phyloP scores from a whole-genome alignment of 192 early-diverging fungal genomes.

The Coemansia sp. region DNA sequence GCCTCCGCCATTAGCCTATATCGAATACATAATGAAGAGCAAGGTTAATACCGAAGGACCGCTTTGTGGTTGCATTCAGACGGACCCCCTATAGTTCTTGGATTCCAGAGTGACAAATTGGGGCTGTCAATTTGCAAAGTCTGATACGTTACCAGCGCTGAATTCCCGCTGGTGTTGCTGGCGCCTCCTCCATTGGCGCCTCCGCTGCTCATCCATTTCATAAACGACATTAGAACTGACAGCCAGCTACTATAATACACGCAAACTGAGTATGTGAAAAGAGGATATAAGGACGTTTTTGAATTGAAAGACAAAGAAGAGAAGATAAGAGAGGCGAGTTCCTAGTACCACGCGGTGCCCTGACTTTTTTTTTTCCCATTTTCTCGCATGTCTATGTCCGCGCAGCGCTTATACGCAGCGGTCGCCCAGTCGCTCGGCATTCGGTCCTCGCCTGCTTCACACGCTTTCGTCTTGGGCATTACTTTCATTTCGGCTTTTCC shows the following conservation, averaged over 20 bases:
- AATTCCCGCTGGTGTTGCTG: conserved; percentile 25
- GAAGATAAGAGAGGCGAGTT: not conserved
- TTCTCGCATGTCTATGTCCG: no score
- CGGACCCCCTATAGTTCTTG: not conserved
- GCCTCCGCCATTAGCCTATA: conserved; percentile 30
- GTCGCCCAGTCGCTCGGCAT: not conserved
- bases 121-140: not conserved
- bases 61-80: not conserved
- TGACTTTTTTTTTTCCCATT: no score
- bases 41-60: not conserved
- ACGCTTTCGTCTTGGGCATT: not conserved
- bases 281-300: not conserved
- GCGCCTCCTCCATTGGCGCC: conserved; percentile 17
- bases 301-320: not conserved
- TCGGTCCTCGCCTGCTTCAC: conserved; percentile 1
- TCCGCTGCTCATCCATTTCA: conserved; percentile 68
- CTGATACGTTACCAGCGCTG: conserved; percentile 12
- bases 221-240: conserved; percentile 59
- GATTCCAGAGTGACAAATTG: not conserved
- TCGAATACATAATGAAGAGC: not conserved
- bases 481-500: not conserved
- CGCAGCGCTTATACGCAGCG: no score
- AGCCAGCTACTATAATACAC: conserved; percentile 3
- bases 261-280: not conserved
- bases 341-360: not conserved